phyloP scores from a whole-genome alignment of 1,284 basidiomycete species.

The Ceratobasidium sp. region DNA sequence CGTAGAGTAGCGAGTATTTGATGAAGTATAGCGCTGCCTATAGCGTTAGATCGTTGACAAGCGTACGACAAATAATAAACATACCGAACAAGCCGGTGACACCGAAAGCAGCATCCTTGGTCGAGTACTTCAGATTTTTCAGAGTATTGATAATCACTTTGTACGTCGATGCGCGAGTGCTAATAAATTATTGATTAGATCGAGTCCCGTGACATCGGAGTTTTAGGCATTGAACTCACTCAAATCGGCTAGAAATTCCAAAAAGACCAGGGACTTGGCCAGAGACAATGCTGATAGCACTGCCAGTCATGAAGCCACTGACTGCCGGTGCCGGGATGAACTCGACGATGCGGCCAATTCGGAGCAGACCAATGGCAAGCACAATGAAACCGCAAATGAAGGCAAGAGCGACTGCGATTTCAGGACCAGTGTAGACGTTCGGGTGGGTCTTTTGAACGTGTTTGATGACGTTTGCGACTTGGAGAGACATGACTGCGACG shows the following conservation, averaged over 20 bases:
- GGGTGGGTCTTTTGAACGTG: constrained; percentile 61
- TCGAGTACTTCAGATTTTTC: constrained; percentile 78
- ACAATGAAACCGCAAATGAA: constrained; percentile 93
- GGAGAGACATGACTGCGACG: constrained; percentile 97
- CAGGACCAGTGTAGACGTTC: constrained; percentile 58
- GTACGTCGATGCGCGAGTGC: constrained; percentile 87
- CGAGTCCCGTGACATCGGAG: not conserved
- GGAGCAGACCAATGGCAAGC: constrained; percentile 90
- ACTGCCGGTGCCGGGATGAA: constrained; percentile 88
- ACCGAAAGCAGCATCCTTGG: constrained; percentile 91
- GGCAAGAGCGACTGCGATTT: constrained; percentile 87
- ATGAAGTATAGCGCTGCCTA: constrained; percentile 73
- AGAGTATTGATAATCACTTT: constrained; percentile 91
- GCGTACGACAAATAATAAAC: constrained; percentile 1
- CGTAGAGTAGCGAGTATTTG: constrained; percentile 69
- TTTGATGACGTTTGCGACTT: constrained; percentile 83
- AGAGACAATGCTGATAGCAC: constrained; percentile 86
- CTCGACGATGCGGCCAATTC: constrained; percentile 95
- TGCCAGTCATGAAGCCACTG: constrained; percentile 78
- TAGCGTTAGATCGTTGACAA: not conserved
- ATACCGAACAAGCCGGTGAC: constrained; percentile 71
- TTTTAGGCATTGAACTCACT: constrained; percentile 61
- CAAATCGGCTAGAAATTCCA: constrained; percentile 80
- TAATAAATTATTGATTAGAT: constrained; percentile 51
- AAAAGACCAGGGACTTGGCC: constrained; percentile 88